Conservation (phyloP, 345 rosid species). For the Aquilaria sinensis region DNA sequence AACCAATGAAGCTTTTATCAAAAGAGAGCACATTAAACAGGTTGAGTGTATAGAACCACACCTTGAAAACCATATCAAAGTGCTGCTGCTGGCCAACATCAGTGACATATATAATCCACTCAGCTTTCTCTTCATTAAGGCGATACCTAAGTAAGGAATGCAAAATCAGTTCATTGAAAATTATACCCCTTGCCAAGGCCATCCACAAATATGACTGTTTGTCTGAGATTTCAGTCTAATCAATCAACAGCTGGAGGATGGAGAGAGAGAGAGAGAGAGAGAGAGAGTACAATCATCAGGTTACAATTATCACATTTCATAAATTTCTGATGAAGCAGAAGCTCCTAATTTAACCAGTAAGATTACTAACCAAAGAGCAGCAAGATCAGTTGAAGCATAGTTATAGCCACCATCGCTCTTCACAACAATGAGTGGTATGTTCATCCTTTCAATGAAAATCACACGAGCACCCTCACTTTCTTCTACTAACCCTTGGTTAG, state of each 20-base stretch:
- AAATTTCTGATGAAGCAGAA: neutral
- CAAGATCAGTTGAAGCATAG: slow-evolving; percentile 89
- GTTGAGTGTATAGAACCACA: slow-evolving; percentile 22
- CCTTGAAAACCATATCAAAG: slow-evolving; percentile 88
- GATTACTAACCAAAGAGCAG: slow-evolving; percentile 81
- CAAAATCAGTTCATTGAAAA: neutral
- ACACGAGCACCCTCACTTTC: slow-evolving; percentile 96
- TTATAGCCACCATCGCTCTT: slow-evolving; percentile 97
- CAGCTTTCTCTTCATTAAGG: slow-evolving; percentile 87
- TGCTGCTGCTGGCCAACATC: slow-evolving; percentile 98
- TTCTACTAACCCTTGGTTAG: slow-evolving; percentile 58
- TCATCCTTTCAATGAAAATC: slow-evolving; percentile 62
- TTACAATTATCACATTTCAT: neutral
- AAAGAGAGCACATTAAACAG: slow-evolving; percentile 3
- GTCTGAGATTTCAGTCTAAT: too few relatives aligned
- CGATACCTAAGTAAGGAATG: slow-evolving; percentile 56
- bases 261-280: neutral
- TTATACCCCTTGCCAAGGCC: neutral
- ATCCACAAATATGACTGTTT: too few relatives aligned
- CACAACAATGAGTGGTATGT: slow-evolving; percentile 89
- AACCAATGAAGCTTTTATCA: slow-evolving; percentile 4
- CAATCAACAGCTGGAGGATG: too few relatives aligned
- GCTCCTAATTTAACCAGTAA: neutral
- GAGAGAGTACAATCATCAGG: neutral
- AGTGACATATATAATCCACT: slow-evolving; percentile 92